Base-by-base conservation (phyloP, 2,329 filamentous ascomycete species). In the Fusarium verticillioides region DNA sequence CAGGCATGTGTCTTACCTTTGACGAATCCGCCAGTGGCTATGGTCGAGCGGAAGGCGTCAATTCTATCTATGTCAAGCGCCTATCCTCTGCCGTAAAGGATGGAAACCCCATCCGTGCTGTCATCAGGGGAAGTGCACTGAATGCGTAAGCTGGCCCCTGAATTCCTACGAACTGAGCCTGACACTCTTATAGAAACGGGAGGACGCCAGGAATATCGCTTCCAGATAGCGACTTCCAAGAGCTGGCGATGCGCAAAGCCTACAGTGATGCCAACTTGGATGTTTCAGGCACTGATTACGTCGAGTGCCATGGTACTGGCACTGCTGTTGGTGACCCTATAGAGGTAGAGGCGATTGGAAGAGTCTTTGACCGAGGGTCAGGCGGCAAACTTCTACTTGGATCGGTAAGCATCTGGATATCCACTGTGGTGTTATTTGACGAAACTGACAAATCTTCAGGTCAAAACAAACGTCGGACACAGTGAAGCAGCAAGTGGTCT, bases 81-180 rank as follows among this genome's bases (percentile, higher is more conserved):
- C 30, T 50, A 3, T 34, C 47, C 7, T 10, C 21, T 10, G 30
- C 47, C 3, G 2, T 34, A 0, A 50, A 19, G 5, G 10, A 50
- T 0, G 16, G 30, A 3, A 50, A 50, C 7, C 47, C 47, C 0
- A 9, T 50, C 4, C 30, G 47, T 9, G 47, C 47, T 10, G 21
- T 50, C 3, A 23, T 50, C 4, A 34, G 47, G 4, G 47, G 47
- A 9, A 50, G 47, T 10, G 47, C 30, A 13, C 6, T 50, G 0
- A 50, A 50, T 30, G 47, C 47, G 47, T 34, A 50, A 50, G 47
- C 19, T 3, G 13, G 4, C 6, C 21, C 3, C 30, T 9, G 1
- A 9, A 12, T 0, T 7, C 7, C 0, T 23, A 13, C 7, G 10
- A 5, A 1, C 10, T 0, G 1, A 34, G 3, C 0, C n/a, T 50